A percentile compares a stretch with the other conserved stretches of the same genome.
phyloP scores from a whole-genome alignment of 768 basidiomycete genomes.

The Rhodotorula sphaerocarpa region DNA sequence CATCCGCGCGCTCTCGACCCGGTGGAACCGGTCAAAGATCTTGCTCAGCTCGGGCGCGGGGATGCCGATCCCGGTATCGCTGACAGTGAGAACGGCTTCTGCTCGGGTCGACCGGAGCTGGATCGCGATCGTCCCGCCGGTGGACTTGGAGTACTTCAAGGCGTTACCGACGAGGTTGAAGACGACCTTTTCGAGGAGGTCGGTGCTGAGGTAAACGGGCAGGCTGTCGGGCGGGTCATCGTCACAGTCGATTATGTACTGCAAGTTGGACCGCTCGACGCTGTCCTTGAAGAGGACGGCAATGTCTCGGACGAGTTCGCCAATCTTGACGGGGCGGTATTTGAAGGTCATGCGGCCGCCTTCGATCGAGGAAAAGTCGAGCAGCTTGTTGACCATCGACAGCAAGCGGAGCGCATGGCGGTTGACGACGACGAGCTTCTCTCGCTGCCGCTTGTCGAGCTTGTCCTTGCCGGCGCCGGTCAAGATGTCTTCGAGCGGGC shows the following conservation, averaged over 20 bases:
- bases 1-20: constrained; percentile 15
- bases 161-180: constrained; percentile 23
- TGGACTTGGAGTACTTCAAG: constrained; percentile 23
- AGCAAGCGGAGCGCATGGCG: constrained; percentile 28
- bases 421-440: constrained; percentile 19
- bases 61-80: constrained; percentile 32
- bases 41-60: constrained; percentile 21
- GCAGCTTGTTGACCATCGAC: constrained; percentile 35
- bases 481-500: constrained; percentile 30
- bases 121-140: constrained; percentile 14
- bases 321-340: constrained; percentile 21
- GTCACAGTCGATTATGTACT: constrained; percentile 28
- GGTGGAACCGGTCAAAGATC: constrained; percentile 37
- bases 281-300: constrained; percentile 27
- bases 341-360: constrained; percentile 19
- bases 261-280: constrained; percentile 20
- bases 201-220: constrained; percentile 20
- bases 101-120: constrained; percentile 14
- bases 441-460: constrained; percentile 1
- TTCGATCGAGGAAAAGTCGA: constrained; percentile 26
- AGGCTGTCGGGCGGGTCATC: constrained; percentile 17
- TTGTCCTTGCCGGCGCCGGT: constrained; percentile 6
- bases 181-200: constrained; percentile 27
- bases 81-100: constrained; percentile 14
- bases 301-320: constrained; percentile 21